Evolutionary conservation across 495 filamentous ascomycete species (phyloP).

Genomic region (Xylaria flabelliformis): DNA sequence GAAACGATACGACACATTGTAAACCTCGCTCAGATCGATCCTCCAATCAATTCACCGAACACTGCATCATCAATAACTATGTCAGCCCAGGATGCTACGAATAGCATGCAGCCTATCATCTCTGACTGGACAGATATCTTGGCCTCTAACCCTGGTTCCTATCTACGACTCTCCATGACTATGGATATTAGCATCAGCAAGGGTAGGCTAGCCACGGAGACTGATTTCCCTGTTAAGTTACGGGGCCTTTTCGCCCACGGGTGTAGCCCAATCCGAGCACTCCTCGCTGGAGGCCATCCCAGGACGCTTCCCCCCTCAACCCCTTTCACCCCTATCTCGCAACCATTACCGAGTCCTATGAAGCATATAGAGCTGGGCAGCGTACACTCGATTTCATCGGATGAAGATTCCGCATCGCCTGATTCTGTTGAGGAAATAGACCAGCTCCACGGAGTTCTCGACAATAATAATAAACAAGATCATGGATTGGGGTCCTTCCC

Average conservation of each 20-base stretch:
- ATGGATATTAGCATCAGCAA: slow-evolving; percentile 45
- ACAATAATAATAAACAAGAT: not conserved
- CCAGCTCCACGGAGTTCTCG: not conserved
- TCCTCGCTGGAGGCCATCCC: slow-evolving; percentile 26
- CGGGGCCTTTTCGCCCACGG: slow-evolving; percentile 42
- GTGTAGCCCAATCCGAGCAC: slow-evolving; percentile 38
- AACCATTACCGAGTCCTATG: slow-evolving; percentile 23
- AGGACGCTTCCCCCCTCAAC: not conserved
- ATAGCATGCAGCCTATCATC: slow-evolving; percentile 34
- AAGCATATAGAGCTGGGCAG: slow-evolving; percentile 34
- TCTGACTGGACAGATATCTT: slow-evolving; percentile 45
- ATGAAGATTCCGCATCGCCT: slow-evolving; percentile 39
- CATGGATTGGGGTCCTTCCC: not conserved
- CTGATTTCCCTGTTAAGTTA: slow-evolving; percentile 41
- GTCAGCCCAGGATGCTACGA: slow-evolving; percentile 16
- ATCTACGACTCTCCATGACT: slow-evolving; percentile 43
- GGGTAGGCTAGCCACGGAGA: slow-evolving; percentile 39
- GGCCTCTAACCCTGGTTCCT: slow-evolving; percentile 39
- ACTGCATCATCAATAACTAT: slow-evolving; percentile 23
- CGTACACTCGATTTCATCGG: slow-evolving; percentile 39
- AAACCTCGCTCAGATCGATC: slow-evolving; percentile 40
- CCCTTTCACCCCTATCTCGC: not conserved
- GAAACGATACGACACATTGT: slow-evolving; percentile 46
- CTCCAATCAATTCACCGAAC: slow-evolving; percentile 18
- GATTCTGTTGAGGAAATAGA: slow-evolving; percentile 24